These are phyloP conservation scores for Liriodendron chinense DNA, from an alignment of 164 flowering plant genomes.

Conservation along the genomic window DNA sequence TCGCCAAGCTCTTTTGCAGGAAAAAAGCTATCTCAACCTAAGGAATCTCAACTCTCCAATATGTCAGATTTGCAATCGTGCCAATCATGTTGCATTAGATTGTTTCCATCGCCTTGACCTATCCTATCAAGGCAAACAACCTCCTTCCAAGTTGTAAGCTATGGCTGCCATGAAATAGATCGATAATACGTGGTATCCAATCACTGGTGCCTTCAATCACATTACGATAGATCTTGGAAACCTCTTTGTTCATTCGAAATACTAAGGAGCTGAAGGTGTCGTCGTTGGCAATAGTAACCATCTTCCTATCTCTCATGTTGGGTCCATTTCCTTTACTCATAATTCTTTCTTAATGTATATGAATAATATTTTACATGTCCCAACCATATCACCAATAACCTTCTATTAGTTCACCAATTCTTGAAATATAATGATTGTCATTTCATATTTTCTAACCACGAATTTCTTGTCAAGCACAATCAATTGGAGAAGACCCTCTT, in stretches of 20 bases:
- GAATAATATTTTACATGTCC: not conserved
- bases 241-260: not conserved
- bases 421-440: not conserved
- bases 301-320: not conserved
- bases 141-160: not conserved
- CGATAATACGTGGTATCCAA: not conserved
- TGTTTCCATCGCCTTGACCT: not conserved
- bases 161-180: not conserved
- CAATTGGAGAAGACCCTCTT: not conserved
- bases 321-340: not conserved
- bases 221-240: not conserved
- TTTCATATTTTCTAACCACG: not conserved
- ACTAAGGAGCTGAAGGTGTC: not conserved
- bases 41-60: not conserved
- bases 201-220: not conserved
- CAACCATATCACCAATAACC: not conserved
- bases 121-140: not conserved
- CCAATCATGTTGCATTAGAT: not conserved
- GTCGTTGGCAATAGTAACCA: too few relatives aligned
- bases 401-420: not conserved
- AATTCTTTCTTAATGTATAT: not conserved
- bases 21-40: too few relatives aligned
- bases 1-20: too few relatives aligned
- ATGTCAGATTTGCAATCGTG: not conserved
- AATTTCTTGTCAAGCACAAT: conserved; percentile 4